Conservation (phyloP, 768 basidiomycete genomes). For the Pulveroboletus sp. region DNA sequence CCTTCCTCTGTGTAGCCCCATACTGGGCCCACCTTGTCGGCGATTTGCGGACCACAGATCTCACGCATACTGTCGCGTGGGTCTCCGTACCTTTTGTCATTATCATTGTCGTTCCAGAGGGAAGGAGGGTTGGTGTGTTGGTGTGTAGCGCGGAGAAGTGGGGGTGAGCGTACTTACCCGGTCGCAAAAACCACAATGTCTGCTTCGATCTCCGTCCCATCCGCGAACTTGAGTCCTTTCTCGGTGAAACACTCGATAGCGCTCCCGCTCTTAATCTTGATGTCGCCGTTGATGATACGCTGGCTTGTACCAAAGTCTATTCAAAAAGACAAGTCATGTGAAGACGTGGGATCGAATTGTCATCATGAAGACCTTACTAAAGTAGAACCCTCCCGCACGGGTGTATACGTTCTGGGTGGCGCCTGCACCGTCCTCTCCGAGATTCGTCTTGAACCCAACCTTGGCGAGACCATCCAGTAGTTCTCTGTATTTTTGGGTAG, state of each 20-base stretch:
- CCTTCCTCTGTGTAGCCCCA: slow-evolving; percentile 66
- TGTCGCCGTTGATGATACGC: slow-evolving; percentile 42
- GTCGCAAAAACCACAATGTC: slow-evolving; percentile 33
- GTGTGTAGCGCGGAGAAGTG: not conserved
- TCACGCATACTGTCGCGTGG: slow-evolving; percentile 35
- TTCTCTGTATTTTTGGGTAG: slow-evolving; percentile 20
- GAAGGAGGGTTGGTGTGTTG: no score
- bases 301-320: slow-evolving; percentile 39
- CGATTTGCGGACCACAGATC: slow-evolving; percentile 44
- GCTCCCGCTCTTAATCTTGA: slow-evolving; percentile 47
- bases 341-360: not conserved
- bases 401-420: slow-evolving; percentile 23
- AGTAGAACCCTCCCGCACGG: slow-evolving; percentile 38
- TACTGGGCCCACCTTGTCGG: slow-evolving; percentile 42
- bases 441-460: slow-evolving; percentile 36
- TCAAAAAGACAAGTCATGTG: not conserved
- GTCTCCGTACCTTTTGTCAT: slow-evolving; percentile 41
- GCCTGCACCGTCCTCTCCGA: slow-evolving; percentile 34
- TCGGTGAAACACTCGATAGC: slow-evolving; percentile 29
- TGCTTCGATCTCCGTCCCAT: slow-evolving; percentile 29
- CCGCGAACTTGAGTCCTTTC: slow-evolving; percentile 27
- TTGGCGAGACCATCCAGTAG: slow-evolving; percentile 34
- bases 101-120: no score
- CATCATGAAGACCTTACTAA: slow-evolving; percentile 22
- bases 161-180: slow-evolving; percentile 11